Base-by-base conservation (phyloP, 345 rosid species). In the Kandelia obovata region DNA sequence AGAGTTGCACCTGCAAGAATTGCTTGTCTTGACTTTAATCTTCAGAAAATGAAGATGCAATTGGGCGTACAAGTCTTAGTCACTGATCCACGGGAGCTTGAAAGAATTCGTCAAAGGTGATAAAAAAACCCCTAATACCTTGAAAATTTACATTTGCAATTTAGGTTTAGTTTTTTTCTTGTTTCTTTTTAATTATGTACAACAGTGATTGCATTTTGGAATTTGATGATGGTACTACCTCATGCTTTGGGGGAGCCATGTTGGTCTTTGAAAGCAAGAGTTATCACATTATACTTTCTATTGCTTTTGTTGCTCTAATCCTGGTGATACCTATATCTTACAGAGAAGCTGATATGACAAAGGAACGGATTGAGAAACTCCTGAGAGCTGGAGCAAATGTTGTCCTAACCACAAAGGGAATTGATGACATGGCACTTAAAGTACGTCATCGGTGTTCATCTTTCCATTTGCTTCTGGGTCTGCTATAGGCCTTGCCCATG, bases 361-460 rank as follows among this genome's bases (percentile, higher is more conserved):
- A 92, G 68, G 99, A 96, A 71, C 90, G 98, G 26, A 96, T 96
- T 74, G 94, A 85, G 72, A 95, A 95, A 77, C 88, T 95, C 69
- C 78, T 95, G 66, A 90, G 88, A 80, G 96, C 94, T 78, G 99
- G 99, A 55, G 99, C 99, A n/a, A 92, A 95, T 79, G 98, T 95
- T 65, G 82, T 96, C 61, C 76, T 96, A 77, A 96, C 98, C 46
- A 96, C 98, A 6, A 96, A 96, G 78, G 98, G 96, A 68, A 96
- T 96, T 72, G 99, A 92, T 80, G 99, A 92, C 86, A 96, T 96
- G 99, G 96, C 99, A 69, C 90, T 96, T 60, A 96, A 92, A 89
- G 98, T 78, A 75, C 68, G 77, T 68, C 49, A 47, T 21, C 57
- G 13, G 19, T 71, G 19, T 31, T 37, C 4, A 0, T 56, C 63